These are phyloP conservation scores for Speleostelium caveatum DNA, from an alignment of 78 protist species.

Conservation along the genomic window DNA sequence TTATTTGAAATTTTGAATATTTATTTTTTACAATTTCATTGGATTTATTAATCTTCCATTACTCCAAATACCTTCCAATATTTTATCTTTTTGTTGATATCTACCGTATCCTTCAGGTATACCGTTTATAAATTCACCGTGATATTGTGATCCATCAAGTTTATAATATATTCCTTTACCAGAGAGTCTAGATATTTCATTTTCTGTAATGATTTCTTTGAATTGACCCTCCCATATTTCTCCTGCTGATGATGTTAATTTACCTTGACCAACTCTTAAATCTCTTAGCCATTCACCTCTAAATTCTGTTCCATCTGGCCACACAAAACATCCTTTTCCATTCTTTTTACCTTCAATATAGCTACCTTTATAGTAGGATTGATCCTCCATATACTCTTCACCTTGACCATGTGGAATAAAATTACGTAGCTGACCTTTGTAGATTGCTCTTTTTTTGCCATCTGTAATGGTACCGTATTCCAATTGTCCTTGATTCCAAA, in stretches of 20 bases:
- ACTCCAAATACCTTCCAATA: slow-evolving; percentile 2
- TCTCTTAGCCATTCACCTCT: slow-evolving; percentile 46
- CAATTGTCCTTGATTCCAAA: neutral
- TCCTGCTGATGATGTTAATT: slow-evolving; percentile 1
- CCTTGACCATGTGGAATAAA: slow-evolving; percentile 43
- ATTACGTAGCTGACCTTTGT: slow-evolving; percentile 19
- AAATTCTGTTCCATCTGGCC: slow-evolving; percentile 20
- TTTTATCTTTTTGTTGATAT: neutral
- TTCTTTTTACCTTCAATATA: slow-evolving; percentile 31
- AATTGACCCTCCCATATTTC: slow-evolving; percentile 40
- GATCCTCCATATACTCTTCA: slow-evolving; percentile 30
- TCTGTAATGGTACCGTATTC: neutral
- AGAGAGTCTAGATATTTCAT: neutral
- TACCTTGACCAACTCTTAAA: slow-evolving; percentile 35
- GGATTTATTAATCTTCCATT: slow-evolving; percentile 9
- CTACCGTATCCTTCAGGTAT: slow-evolving; percentile 9
- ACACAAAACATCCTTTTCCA: slow-evolving; percentile 20
- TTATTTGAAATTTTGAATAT: no score
- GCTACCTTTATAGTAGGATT: slow-evolving; percentile 11
- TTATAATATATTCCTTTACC: slow-evolving; percentile 3
- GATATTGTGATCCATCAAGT: slow-evolving; percentile 1
- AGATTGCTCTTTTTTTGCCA: neutral
- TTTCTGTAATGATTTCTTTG: neutral
- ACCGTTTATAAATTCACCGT: slow-evolving; percentile 15
- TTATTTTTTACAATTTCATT: neutral